A percentile compares a stretch with the other conserved stretches of the same genome.
Conservation (phyloP, 2,329 filamentous ascomycete genomes). For the Thielaviopsis ethacetica region DNA sequence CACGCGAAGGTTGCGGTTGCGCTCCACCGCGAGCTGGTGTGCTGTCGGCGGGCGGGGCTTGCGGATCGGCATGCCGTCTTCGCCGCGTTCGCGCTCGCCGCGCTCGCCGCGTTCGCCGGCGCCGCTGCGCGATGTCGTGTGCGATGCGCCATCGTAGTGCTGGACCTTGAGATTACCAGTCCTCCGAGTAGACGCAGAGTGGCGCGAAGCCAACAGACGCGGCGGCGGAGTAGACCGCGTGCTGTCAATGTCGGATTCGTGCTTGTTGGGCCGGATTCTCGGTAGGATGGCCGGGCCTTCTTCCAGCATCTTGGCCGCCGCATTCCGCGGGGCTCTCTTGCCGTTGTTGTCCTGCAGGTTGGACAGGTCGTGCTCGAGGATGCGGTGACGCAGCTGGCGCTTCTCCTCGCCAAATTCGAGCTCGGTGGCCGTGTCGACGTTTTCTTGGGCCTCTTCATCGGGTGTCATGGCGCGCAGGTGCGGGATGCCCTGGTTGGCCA, state of each 20-base stretch:
- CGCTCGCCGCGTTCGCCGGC: too few species aligned
- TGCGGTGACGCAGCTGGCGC: slow-evolving; percentile 56
- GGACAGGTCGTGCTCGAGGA: slow-evolving; percentile 59
- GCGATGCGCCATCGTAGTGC: neutral
- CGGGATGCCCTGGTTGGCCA: slow-evolving; percentile 55
- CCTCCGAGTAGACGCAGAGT: neutral
- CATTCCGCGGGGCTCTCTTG: slow-evolving; percentile 32
- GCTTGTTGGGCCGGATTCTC: slow-evolving; percentile 45
- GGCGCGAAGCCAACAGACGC: slow-evolving; percentile 7
- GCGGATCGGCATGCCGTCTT: slow-evolving; percentile 30
- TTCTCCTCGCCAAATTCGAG: slow-evolving; percentile 55
- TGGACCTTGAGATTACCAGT: neutral
- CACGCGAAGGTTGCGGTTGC: slow-evolving; percentile 63
- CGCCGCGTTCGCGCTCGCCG: slow-evolving; percentile 26
- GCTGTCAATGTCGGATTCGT: slow-evolving; percentile 33
- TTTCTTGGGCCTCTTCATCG: slow-evolving; percentile 51
- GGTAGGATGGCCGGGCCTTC: slow-evolving; percentile 44
- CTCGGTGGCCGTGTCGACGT: slow-evolving; percentile 57
- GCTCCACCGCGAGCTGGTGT: slow-evolving; percentile 67
- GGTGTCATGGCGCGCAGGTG: slow-evolving; percentile 46
- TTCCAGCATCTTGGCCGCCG: slow-evolving; percentile 25
- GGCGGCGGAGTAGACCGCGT: slow-evolving; percentile 25
- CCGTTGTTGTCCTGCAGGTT: slow-evolving; percentile 45
- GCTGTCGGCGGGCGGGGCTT: slow-evolving; percentile 63
- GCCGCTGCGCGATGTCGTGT: neutral